phyloP scores from a whole-genome alignment of 192 early-diverging fungal species.

The Phycomyces blakesleeanus region DNA sequence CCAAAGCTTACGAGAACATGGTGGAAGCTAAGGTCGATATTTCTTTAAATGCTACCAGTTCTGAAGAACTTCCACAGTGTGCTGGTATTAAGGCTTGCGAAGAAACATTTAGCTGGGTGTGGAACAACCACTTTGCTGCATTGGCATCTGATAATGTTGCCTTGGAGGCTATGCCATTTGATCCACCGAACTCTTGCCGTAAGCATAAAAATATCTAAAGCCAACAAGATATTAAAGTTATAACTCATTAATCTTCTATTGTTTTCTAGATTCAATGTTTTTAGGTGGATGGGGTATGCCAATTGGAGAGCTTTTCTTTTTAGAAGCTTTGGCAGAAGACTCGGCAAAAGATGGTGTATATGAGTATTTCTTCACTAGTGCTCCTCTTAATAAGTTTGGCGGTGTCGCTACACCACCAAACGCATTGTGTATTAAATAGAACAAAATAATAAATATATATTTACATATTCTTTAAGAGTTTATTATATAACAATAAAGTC shows the following conservation, averaged over 20 bases:
- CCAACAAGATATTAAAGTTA: too few species aligned
- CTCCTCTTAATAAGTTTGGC: constrained; percentile 28
- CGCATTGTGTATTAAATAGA: constrained; percentile 33
- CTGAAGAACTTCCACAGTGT: neutral
- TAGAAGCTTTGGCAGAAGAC: constrained; percentile 27
- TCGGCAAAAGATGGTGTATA: constrained; percentile 21
- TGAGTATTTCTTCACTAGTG: constrained; percentile 29
- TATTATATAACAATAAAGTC: too few species aligned
- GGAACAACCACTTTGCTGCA: constrained; percentile 32
- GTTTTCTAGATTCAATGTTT: constrained; percentile 25
- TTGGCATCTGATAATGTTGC: constrained; percentile 23
- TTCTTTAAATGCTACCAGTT: too few species aligned
- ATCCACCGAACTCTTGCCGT: constrained; percentile 14
- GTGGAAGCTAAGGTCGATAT: too few species aligned
- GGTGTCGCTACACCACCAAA: constrained; percentile 33
- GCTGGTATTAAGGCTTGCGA: constrained; percentile 29
- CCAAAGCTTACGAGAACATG: constrained; percentile 7
- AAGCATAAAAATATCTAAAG: too few species aligned
- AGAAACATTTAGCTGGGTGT: constrained; percentile 29
- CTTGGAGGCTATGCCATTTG: constrained; percentile 26
- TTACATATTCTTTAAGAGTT: too few species aligned
- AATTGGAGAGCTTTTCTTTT: constrained; percentile 31
- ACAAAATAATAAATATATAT: too few species aligned
- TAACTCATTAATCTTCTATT: too few species aligned
- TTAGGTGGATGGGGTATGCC: constrained; percentile 32